A percentile compares a stretch with the other conserved stretches of the same genome.
These are phyloP conservation scores for Dactylellina leptospora DNA, from an alignment of 2,329 filamentous ascomycete genomes.

Conservation along the genomic window DNA sequence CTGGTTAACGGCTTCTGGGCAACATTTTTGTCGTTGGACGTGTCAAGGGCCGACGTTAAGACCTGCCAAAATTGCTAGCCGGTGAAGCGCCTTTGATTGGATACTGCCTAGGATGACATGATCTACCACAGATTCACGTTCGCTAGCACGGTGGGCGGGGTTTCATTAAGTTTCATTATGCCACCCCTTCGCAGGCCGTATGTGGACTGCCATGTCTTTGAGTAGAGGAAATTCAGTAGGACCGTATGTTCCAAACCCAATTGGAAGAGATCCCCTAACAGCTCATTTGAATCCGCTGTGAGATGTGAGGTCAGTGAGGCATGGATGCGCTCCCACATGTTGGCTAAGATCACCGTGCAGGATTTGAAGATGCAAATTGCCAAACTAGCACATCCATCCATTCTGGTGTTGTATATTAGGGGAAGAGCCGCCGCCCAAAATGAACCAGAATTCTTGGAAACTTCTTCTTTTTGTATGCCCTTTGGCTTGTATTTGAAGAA, in stretches of 20 bases:
- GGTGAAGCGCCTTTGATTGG: slow-evolving; percentile 39
- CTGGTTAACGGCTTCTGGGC: neutral
- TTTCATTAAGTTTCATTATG: slow-evolving; percentile 54
- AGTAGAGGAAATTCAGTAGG: slow-evolving; percentile 34
- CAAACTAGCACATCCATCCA: neutral
- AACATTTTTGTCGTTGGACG: slow-evolving; percentile 7
- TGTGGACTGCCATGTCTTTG: slow-evolving; percentile 35
- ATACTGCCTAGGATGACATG: slow-evolving; percentile 21
- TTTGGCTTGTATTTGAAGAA: slow-evolving; percentile 30
- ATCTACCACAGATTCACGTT: slow-evolving; percentile 40
- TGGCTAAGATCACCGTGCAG: slow-evolving; percentile 30
- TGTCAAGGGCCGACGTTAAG: slow-evolving; percentile 22
- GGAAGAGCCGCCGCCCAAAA: slow-evolving; percentile 36
- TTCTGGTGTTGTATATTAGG: slow-evolving; percentile 35
- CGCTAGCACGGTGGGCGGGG: slow-evolving; percentile 41
- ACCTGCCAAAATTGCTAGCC: slow-evolving; percentile 44
- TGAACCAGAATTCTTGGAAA: slow-evolving; percentile 17
- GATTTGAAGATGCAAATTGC: slow-evolving; percentile 18
- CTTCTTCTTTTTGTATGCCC: slow-evolving; percentile 39
- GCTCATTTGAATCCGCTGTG: neutral
- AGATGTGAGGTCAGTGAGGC: slow-evolving; percentile 38
- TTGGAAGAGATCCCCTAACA: slow-evolving; percentile 26
- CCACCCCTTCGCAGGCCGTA: slow-evolving; percentile 31
- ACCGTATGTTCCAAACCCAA: slow-evolving; percentile 18
- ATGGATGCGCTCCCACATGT: slow-evolving; percentile 44